phyloP scores from a whole-genome alignment of 495 filamentous ascomycete genomes.

The Cercophora samala region DNA sequence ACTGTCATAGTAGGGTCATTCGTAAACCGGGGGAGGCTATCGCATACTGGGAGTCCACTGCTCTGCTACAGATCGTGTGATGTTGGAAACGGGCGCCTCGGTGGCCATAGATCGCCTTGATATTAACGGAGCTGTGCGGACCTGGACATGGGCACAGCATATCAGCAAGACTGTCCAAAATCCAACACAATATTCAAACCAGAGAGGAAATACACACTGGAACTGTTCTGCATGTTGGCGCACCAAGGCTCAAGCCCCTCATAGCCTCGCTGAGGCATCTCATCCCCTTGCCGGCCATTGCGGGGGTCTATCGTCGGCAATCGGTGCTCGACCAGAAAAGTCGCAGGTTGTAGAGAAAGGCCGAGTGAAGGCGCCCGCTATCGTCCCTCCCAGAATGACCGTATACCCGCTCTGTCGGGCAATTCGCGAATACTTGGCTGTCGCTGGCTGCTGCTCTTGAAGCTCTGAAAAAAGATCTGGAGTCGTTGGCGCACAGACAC shows the following conservation, averaged over 20 bases:
- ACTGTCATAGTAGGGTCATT: neutral
- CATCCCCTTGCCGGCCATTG: conserved; percentile 45
- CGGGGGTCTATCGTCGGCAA: neutral
- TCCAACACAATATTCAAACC: neutral
- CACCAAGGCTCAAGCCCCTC: conserved; percentile 40
- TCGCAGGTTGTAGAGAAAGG: neutral
- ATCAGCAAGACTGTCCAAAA: conserved; percentile 8
- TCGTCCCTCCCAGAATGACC: neutral
- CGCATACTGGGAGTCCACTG: conserved; percentile 26
- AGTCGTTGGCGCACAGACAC: conserved; percentile 27
- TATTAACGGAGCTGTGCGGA: conserved; percentile 16
- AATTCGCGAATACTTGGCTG: conserved; percentile 8
- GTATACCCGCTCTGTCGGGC: neutral
- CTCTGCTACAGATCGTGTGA: conserved; percentile 41
- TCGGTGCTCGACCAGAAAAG: neutral
- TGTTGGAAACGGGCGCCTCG: conserved; percentile 50
- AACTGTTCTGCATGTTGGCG: conserved; percentile 37
- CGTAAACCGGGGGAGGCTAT: neutral
- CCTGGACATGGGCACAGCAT: conserved; percentile 4
- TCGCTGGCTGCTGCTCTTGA: conserved; percentile 5
- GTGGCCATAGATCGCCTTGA: conserved; percentile 73
- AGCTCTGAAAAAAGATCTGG: conserved; percentile 30
- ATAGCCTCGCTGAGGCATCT: conserved; percentile 49
- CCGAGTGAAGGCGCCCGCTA: conserved; percentile 3
- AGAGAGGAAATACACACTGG: conserved; percentile 22